Base-by-base conservation (phyloP, 768 basidiomycete genomes). In the Collybia nuda region DNA sequence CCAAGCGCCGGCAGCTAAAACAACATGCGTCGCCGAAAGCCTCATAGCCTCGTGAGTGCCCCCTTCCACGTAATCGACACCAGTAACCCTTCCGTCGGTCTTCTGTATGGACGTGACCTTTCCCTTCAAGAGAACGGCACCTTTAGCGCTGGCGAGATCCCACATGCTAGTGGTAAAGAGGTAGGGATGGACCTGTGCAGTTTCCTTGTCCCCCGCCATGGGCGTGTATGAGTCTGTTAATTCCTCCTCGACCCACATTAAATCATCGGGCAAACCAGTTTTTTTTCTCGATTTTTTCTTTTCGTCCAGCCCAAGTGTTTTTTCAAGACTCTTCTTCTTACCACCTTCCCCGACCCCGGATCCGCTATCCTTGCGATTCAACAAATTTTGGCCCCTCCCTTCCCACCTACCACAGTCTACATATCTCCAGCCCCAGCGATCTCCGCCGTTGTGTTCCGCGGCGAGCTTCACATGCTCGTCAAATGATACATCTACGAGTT, bases 1-100 rank as follows among this genome's bases (percentile, higher is more conserved):
- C 93, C 93, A 97, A 14, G 90, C 88, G 21, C 93, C 93, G n/a
- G 89, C 89, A 36, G 85, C 79, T 44, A 97, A 65, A 36, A 96
- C 72, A 54, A 93, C 80, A 48, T 86, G 76, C 8, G 86, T 86
- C 14, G 87, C 85, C 0, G 74, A 64, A 15, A 87, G 59, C n/a
- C 66, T 66, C 50, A 63, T 63, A 5, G 53, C 56, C 21, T 60
- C 55, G 44, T 55, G 51, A 14, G 65, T 62, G 11, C 56, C 62
- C 1, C 53, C 62, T 40, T 65, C 55, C 42, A 66, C 65, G 57
- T 75, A 75, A 53, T 78, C 63, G 38, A 88, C 78, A 9, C 80
- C 79, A 5, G 70, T 73, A 11, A 85, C 79, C 45, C 56, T 65
- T 4, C 71, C 73, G 17, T 64, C 51, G 44, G 68, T 65, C 49